Evolutionary conservation across 495 filamentous ascomycete species (phyloP).

Genomic region (Platismatia glauca): DNA sequence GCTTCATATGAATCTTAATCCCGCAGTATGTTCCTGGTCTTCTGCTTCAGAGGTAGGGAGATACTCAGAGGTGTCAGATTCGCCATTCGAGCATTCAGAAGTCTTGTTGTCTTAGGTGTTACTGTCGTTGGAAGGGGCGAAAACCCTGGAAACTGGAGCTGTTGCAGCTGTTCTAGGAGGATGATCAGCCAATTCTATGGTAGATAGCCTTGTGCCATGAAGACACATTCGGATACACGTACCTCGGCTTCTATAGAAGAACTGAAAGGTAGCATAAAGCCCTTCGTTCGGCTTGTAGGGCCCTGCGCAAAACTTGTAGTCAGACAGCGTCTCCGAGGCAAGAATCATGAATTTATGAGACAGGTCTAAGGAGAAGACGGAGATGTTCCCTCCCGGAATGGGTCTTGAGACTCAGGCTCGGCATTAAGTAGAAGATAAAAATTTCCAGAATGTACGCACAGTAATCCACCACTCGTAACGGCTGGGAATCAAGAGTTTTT

Average conservation of each 20-base stretch:
- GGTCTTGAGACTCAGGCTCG: too few relatives aligned
- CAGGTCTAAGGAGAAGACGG: not conserved
- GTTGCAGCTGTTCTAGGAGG: conserved; percentile 14
- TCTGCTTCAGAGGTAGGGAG: not conserved
- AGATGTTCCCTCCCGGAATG: too few relatives aligned
- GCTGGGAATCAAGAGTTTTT: not conserved
- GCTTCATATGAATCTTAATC: conserved; percentile 9
- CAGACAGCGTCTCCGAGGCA: not conserved
- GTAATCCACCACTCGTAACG: conserved; percentile 9
- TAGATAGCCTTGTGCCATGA: not conserved
- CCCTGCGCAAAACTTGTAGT: not conserved
- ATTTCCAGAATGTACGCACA: too few relatives aligned
- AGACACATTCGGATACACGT: not conserved
- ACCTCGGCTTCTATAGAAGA: conserved; percentile 28
- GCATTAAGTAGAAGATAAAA: too few relatives aligned
- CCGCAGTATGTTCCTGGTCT: not conserved
- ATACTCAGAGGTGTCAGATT: conserved; percentile 20
- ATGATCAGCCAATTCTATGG: not conserved
- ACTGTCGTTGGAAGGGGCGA: not conserved
- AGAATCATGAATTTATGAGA: not conserved
- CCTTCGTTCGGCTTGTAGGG: conserved; percentile 17
- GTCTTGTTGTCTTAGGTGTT: not conserved
- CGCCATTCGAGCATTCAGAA: conserved; percentile 8
- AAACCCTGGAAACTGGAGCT: conserved; percentile 21
- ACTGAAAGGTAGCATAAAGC: conserved; percentile 23